Base-by-base conservation (phyloP, 164 flowering plant genomes). In the Pachysandra terminalis region DNA sequence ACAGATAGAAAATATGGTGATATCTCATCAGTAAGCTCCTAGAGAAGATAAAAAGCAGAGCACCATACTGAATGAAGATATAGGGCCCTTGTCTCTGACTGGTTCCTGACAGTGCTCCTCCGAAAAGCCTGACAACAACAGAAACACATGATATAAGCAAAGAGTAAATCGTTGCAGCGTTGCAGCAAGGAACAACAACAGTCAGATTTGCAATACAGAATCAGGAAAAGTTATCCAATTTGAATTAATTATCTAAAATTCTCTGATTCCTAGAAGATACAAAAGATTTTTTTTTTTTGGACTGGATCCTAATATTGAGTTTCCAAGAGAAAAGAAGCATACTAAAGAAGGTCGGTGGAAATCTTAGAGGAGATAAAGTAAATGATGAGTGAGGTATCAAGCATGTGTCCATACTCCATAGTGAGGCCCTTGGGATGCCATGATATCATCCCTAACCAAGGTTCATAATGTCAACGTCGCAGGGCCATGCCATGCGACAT, bases 21-120 rank as follows among this genome's bases (percentile, higher is more conserved):
- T 22, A 27, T 23, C 16, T 25, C n/a, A 15, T 32, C 17, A 56
- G 19, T 55, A 15, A 65, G 21, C 17, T 14, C 22, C n/a, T 19
- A 2, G 41, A 37, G 35, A 35, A 21, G 52, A 51, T 19, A 53
- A 25, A 54, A 25, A 52, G 28, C 37, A 68, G 64, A 64, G 63
- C 52, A 19, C 2, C 76, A 56, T 85, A 88, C 96, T 53, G 97
- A 86, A 74, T 86, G 89, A 75, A 91, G 97, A 82, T 91, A 91
- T 45, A 89, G 73, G 37, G 88, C 74, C 37, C 85, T 81, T 68
- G 83, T 79, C 45, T 86, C 87, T 19, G 73, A 27, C 48, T 69
- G 79, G 56, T 72, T 73, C n/a, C 61, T 72, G 13, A 68, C 69
- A 58, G 37, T 65, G 55, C 78, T 69, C 76, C 95, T 83, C 61